phyloP scores from a whole-genome alignment of 148 eudicot genomes.

The Nyssa sinensis region DNA sequence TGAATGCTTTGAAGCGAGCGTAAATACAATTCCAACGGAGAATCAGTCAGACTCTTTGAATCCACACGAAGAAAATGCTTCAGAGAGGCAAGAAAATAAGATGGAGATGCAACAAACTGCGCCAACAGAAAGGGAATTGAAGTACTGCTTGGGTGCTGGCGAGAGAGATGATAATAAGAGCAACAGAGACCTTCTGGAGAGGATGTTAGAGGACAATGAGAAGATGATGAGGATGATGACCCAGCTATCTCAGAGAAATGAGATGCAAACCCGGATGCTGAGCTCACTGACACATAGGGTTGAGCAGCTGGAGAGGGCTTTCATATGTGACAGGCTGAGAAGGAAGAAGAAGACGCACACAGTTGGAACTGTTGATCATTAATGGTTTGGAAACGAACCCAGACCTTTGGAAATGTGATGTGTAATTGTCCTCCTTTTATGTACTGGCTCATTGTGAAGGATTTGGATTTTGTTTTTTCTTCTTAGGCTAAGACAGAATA shows the following conservation, averaged over 20 bases:
- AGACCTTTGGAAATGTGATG: no score
- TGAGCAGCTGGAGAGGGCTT: constrained; percentile 62
- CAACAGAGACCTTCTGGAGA: constrained; percentile 36
- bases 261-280: constrained; percentile 43
- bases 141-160: background rate
- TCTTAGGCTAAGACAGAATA: no score
- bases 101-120: no score
- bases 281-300: constrained; percentile 43
- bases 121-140: background rate
- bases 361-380: no score
- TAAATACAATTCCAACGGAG: background rate
- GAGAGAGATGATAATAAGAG: constrained; percentile 15
- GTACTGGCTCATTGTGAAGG: no score
- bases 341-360: constrained; percentile 31
- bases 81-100: background rate
- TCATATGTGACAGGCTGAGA: constrained; percentile 30
- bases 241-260: constrained; percentile 45
- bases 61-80: background rate
- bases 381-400: no score
- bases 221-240: constrained; percentile 53
- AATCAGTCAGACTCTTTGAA: no score
- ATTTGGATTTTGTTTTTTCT: no score
- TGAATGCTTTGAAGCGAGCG: constrained; percentile 2
- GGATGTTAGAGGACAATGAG: constrained; percentile 47
- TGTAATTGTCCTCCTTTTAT: no score